A percentile compares a stretch with the other conserved stretches of the same genome.
These are phyloP conservation scores for Russula griseocarnosa DNA, from an alignment of 768 basidiomycete genomes.

Conservation along the genomic window DNA sequence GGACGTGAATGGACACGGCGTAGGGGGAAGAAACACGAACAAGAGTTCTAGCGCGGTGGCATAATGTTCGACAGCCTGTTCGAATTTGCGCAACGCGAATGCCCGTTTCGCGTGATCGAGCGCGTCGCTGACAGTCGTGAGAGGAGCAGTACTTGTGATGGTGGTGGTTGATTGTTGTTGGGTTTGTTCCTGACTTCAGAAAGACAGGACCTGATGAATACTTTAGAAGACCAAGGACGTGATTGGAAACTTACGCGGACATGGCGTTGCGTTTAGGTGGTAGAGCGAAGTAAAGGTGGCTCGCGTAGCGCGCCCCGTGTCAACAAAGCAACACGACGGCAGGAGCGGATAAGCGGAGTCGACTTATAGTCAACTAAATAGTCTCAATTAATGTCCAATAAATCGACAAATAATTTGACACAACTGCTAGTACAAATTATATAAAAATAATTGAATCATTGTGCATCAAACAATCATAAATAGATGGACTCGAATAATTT, in stretches of 20 bases:
- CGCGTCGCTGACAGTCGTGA: conserved; percentile 47
- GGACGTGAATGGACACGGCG: neutral
- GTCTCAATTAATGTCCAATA: too few species aligned
- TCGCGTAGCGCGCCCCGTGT: neutral
- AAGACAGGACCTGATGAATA: neutral
- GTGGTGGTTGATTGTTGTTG: neutral
- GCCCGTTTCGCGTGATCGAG: conserved; percentile 84
- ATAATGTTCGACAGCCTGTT: conserved; percentile 81
- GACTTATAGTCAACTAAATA: too few species aligned
- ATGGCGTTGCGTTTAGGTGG: neutral
- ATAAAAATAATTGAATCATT: too few species aligned
- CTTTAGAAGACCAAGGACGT: neutral
- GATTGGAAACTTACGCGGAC: conserved; percentile 19
- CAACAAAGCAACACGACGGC: too few species aligned
- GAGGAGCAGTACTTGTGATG: neutral
- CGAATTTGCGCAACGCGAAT: conserved; percentile 81
- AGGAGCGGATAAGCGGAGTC: too few species aligned
- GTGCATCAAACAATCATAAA: too few species aligned
- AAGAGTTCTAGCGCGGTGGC: conserved; percentile 77
- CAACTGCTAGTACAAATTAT: too few species aligned
- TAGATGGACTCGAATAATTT: too few species aligned
- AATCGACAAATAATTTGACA: too few species aligned
- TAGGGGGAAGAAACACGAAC: conserved; percentile 46
- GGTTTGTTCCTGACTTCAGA: conserved; percentile 6
- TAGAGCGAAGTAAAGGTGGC: neutral